Evolutionary conservation across 352 stramenopile genomes (phyloP), one percentile per base, ranked within the genome.

Genomic region (Globisporangium spiculum): DNA sequence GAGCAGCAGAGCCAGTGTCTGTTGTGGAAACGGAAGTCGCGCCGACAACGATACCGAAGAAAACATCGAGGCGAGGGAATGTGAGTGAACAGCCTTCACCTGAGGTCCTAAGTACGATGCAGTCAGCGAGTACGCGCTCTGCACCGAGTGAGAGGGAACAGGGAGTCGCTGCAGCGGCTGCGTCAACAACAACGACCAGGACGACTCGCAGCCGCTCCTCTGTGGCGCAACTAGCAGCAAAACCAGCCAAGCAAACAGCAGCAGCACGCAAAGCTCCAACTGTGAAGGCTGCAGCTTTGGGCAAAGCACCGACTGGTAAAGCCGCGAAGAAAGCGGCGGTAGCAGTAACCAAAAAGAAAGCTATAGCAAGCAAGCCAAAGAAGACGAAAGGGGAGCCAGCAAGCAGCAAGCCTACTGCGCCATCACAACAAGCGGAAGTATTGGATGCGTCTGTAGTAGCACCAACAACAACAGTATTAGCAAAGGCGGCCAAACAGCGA

Each of bases 251-350:
- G 5, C 34, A 24, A 22, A 5, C 26, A 48, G 20, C 20, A 8
- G 38, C 22, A 27, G 14, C 38, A 22, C 36, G 9, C 24, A 55
- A 36, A 12, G 5, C 26, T 12, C 16, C 24, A 34, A 16, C 36
- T 46, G 8, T 16, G 32, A 62, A 16, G 26, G 18, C 56, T 0
- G 41, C 44, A 4, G 26, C 20, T n/a, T 48, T 64, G 22, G 36
- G 36, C 24, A 68, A 68, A 54, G 36, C 63, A 0, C 53, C 53
- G 24, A 62, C 52, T 34, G 50, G 53, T 12, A 71, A 56, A 32
- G 14, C 34, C 1, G 36, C 27, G 44, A 50, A n/a, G 9, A 64
- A 63, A 30, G 20, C 34, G n/a, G 10, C 7, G 20, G 59, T 44
- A 30, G 34, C 26, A 30, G 34, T 14, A 9, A 0, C 27, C 2